Base-by-base conservation (phyloP, 2,329 filamentous ascomycete species). In the Penicillium crustosum region DNA sequence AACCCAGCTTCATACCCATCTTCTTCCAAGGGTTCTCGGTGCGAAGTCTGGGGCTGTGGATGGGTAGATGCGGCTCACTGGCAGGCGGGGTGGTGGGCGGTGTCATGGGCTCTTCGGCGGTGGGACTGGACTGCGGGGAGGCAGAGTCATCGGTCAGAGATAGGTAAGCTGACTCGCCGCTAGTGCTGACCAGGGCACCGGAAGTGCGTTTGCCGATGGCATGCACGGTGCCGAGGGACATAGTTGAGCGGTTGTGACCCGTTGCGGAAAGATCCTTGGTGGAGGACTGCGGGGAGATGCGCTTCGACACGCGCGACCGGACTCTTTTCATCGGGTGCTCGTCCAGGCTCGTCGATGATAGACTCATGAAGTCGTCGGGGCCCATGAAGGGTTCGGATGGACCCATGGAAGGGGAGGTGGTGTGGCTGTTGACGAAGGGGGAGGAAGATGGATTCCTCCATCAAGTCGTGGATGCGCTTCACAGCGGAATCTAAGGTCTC, bases 401-500 rank as follows among this genome's bases (percentile, higher is more conserved):
- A 42, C 72, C 66, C n/a, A 82, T 78, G 33, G 73, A 70, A 1
- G 78, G 77, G 44, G 81, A 78, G 1, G 79, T 77, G 58, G 80
- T 81, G 48, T 82, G 77, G 61, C 81, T 84, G 75, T 96, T 93
- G 53, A 97, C 82, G 71, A 97, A 99, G 0, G 93, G 93, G 93
- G 0, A 96, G 87, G 51, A 97, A 81, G 0, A 97, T 90, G 4
- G 93, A 97, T 73, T 97, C 94, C 68, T 96, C 95, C 93, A 99
- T 97, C 55, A 99, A 81, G 66, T 97, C 94, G 73, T 93, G 93
- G 41, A 97, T 90, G 60, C 96, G 95, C 61, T 85, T 84, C 25
- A 96, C 89, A 21, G 94, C 92, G 50, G 90, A 84, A 59, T 95
- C 89, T 17, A 99, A 81, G 54, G 87, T 85, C 41, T 88, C 85